These are phyloP conservation scores for Skeletonema costatum DNA, from an alignment of 108 stramenopile genomes.

Conservation along the genomic window DNA sequence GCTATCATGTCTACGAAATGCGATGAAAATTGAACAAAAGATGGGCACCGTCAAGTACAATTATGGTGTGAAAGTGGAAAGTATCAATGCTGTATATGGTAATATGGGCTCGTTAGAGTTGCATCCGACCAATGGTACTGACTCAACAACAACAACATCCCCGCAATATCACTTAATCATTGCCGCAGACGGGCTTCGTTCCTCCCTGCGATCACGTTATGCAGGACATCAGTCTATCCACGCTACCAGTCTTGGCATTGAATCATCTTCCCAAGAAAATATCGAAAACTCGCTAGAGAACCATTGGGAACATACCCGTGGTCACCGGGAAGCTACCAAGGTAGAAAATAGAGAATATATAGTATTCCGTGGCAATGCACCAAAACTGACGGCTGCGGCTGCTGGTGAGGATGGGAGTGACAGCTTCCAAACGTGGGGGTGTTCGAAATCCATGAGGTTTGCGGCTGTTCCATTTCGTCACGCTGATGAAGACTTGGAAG, in stretches of 20 bases:
- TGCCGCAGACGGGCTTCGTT: slow-evolving; percentile 82
- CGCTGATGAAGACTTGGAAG: slow-evolving; percentile 21
- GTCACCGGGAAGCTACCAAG: slow-evolving; percentile 58
- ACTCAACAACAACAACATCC: slow-evolving; percentile 20
- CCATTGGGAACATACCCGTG: slow-evolving; percentile 55
- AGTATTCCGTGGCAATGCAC: slow-evolving; percentile 87
- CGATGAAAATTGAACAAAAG: slow-evolving; percentile 56
- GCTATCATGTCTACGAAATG: slow-evolving; percentile 58
- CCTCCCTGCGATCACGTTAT: slow-evolving; percentile 66
- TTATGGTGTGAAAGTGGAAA: slow-evolving; percentile 44
- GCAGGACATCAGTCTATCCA: slow-evolving; percentile 63
- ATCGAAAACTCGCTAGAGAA: slow-evolving; percentile 16
- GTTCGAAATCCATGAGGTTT: slow-evolving; percentile 77
- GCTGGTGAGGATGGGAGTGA: slow-evolving; percentile 50
- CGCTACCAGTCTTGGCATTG: slow-evolving; percentile 7
- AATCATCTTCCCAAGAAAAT: slow-evolving; percentile 12
- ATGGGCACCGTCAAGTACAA: slow-evolving; percentile 63
- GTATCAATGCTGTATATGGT: slow-evolving; percentile 50
- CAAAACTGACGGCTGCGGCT: slow-evolving; percentile 32
- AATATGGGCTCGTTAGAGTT: slow-evolving; percentile 61
- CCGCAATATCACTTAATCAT: slow-evolving; percentile 79
- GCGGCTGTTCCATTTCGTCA: slow-evolving; percentile 79
- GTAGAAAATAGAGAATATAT: slow-evolving; percentile 79
- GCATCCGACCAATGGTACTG: slow-evolving; percentile 5
- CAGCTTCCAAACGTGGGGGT: slow-evolving; percentile 90